Evolutionary conservation across 1,284 basidiomycete species (phyloP).

Genomic region (Rhodotorula glutinis): DNA sequence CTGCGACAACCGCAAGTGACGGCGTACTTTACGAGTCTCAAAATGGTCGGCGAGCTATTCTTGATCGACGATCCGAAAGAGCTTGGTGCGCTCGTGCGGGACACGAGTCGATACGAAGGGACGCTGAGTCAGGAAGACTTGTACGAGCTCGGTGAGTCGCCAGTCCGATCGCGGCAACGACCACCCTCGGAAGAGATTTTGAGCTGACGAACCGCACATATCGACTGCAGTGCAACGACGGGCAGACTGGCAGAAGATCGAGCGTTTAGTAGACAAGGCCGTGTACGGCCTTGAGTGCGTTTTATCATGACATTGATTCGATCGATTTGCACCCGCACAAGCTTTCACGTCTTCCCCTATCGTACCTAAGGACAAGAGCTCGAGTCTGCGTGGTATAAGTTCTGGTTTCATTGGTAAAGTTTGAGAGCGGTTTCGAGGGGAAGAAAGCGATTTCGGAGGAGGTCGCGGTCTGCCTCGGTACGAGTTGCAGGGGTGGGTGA

Average conservation of each 20-base stretch:
- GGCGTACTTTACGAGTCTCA: slow-evolving; percentile 84
- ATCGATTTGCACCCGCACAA: too few species aligned
- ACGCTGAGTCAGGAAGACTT: slow-evolving; percentile 84
- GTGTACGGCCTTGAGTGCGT: slow-evolving; percentile 43
- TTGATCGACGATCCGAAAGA: slow-evolving; percentile 69
- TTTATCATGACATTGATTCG: slow-evolving; percentile 3
- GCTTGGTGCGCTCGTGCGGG: slow-evolving; percentile 87
- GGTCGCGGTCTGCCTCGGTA: too few species aligned
- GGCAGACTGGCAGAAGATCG: slow-evolving; percentile 95
- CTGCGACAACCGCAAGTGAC: slow-evolving; percentile 67
- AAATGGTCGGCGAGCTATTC: slow-evolving; percentile 94
- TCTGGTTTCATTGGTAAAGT: too few species aligned
- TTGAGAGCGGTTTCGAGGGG: too few species aligned
- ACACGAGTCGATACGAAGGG: slow-evolving; percentile 89
- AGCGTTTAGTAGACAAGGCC: slow-evolving; percentile 85
- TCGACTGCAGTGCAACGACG: slow-evolving; percentile 53
- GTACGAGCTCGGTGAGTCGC: slow-evolving; percentile 63
- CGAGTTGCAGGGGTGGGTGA: too few species aligned
- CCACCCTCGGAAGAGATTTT: too few species aligned
- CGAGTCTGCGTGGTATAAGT: too few species aligned
- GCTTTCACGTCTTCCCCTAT: too few species aligned
- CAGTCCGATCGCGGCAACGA: background rate
- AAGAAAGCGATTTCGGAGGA: too few species aligned
- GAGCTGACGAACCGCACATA: background rate
- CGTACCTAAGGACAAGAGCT: too few species aligned